Conservation (phyloP, 257 asterid genomes). For the Jacaranda mimosifolia region DNA sequence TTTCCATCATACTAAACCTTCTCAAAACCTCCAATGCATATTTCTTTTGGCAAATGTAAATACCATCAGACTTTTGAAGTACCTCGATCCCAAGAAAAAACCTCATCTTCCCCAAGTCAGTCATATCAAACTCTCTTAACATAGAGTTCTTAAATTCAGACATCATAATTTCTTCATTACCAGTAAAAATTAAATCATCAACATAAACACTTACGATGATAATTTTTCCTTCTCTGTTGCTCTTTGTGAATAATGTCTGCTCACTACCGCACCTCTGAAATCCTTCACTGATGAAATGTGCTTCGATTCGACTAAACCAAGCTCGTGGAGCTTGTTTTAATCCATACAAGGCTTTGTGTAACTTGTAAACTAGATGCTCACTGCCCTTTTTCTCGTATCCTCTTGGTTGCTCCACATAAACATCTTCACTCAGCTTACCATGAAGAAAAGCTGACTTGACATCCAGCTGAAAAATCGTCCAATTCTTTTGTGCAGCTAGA, state of each 20-base stretch:
- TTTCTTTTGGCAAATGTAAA: neutral
- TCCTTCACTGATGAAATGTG: neutral
- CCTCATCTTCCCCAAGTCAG: neutral
- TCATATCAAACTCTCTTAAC: constrained; percentile 36
- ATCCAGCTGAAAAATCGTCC: neutral
- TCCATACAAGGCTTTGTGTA: neutral
- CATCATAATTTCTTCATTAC: neutral
- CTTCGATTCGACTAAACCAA: neutral
- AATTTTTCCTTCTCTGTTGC: neutral
- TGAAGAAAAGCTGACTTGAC: neutral
- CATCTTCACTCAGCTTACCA: neutral
- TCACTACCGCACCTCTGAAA: neutral
- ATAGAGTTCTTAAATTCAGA: neutral
- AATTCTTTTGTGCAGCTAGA: neutral
- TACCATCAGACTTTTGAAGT: neutral
- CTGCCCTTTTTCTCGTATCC: neutral
- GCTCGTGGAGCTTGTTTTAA: neutral
- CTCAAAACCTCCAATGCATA: neutral
- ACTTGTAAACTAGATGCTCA: neutral
- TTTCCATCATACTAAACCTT: neutral
- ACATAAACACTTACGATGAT: neutral
- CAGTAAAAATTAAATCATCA: neutral
- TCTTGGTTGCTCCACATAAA: neutral
- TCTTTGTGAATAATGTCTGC: neutral
- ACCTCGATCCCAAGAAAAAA: constrained; percentile 4